These are phyloP conservation scores for Aspergillus vadensis DNA, from an alignment of 2,329 filamentous ascomycete genomes.

Conservation along the genomic window DNA sequence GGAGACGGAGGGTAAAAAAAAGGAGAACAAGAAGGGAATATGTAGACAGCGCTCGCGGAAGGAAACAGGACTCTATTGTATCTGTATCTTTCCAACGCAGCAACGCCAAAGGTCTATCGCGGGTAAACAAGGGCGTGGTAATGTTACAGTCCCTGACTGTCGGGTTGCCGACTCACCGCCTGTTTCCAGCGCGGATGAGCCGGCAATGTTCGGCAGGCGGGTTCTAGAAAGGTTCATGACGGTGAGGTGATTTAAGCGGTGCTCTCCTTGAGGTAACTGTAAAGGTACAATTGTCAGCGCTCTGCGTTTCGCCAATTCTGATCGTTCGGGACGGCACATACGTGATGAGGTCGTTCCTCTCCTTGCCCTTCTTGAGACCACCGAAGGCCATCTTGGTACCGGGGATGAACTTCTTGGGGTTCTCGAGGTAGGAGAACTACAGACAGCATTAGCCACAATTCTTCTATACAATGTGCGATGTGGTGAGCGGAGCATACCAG, in stretches of 20 bases:
- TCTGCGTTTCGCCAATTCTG: neutral
- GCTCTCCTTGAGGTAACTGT: slow-evolving; percentile 43
- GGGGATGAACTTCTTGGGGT: slow-evolving; percentile 99
- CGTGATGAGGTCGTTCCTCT: slow-evolving; percentile 98
- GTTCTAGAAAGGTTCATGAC: slow-evolving; percentile 10
- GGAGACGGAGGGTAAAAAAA: slow-evolving; percentile 18
- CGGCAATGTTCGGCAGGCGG: slow-evolving; percentile 8
- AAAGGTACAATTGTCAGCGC: slow-evolving; percentile 20
- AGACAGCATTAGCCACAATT: slow-evolving; percentile 16
- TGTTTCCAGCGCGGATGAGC: slow-evolving; percentile 27
- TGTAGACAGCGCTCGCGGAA: slow-evolving; percentile 19
- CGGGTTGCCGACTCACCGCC: slow-evolving; percentile 16
- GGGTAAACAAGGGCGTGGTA: slow-evolving; percentile 35
- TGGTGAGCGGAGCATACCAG: slow-evolving; percentile 61
- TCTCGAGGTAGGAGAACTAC: slow-evolving; percentile 97
- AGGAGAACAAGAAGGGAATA: slow-evolving; percentile 22
- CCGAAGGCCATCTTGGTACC: slow-evolving; percentile 99
- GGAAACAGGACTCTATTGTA: slow-evolving; percentile 29
- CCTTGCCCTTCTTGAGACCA: slow-evolving; percentile 99
- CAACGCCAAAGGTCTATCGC: slow-evolving; percentile 35
- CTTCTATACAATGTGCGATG: neutral
- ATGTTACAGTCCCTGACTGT: slow-evolving; percentile 39
- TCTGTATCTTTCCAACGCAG: slow-evolving; percentile 26
- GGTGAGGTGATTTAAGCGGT: slow-evolving; percentile 34
- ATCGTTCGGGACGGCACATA: slow-evolving; percentile 55